Base-by-base conservation (phyloP, 495 filamentous ascomycete genomes). In the Penicillium atrosanguineum region DNA sequence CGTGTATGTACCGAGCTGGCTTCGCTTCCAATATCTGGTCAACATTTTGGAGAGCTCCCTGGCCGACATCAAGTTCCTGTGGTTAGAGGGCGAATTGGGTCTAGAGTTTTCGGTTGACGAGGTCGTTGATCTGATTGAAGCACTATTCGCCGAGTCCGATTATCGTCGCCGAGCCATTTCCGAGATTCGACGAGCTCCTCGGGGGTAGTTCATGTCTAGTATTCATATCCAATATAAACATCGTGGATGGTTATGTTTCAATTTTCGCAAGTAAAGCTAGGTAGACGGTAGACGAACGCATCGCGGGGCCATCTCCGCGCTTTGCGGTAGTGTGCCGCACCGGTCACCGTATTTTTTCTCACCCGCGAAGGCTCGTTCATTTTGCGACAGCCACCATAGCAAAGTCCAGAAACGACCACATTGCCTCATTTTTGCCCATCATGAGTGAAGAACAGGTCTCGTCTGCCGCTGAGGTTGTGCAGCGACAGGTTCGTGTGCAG, bases 21-120 rank as follows among this genome's bases (percentile, higher is more conserved):
- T 96, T 49, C 87, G 89, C 49, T 90, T 99, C 61, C 87, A 94
- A 61, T 96, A 90, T 62, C 72, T 99, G 18, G 78, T 84, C 46
- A 89, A 95, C 64, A 89, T 99, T 46, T 70, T 99, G 46, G 91
- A 97, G 69, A 91, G 89, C 60, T 90, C 88, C 48, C 74, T 97
- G 40, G 87, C 83, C 47, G 93, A 99, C 57, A 93, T 99, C 57
- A 84, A 84, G 63, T 96, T 82, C 62, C 69, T 96, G 45, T 97
- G 91, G 89, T 75, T 83, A 42, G 91, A 97, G 61, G 89, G 89
- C 43, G 89, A 91, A 61, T 69, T 97, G 47, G 85, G 85, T 60
- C 60, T 94, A 50, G 90, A 95, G 56, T 96, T 96, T 68, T 83
- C 85, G 15, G 76, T 75, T 4, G 89, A 89, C 40, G 94, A 97